phyloP scores from a whole-genome alignment of 257 asterid genomes.

The Leonotis leonurus region DNA sequence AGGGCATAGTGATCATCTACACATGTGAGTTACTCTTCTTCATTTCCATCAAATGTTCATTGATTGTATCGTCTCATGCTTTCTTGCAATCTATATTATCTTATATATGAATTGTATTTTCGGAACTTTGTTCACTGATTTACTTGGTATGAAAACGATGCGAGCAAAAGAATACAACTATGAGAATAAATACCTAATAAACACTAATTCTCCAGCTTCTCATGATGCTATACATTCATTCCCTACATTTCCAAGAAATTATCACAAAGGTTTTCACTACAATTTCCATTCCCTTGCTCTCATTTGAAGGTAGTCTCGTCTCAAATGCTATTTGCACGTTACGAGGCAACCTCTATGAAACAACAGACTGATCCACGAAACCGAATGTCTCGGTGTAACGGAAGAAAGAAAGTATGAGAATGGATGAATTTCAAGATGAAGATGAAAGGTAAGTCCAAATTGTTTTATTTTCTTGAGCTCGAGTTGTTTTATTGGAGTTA shows the following conservation, averaged over 20 bases:
- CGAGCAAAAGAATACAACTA: not conserved
- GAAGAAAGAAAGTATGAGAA: no score
- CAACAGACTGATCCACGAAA: not conserved
- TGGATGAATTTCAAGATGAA: not conserved
- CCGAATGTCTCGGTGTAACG: not conserved
- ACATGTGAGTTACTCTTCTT: constrained; percentile 17
- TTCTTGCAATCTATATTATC: no score
- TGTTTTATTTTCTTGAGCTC: no score
- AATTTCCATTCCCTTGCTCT: not conserved
- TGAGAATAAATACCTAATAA: not conserved
- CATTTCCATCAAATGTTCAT: not conserved
- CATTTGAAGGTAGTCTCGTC: not conserved
- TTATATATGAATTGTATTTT: no score
- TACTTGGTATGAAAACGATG: not conserved
- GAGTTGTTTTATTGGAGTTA: no score
- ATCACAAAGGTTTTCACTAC: not conserved
- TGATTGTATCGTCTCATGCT: constrained; percentile 3
- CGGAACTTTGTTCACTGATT: no score
- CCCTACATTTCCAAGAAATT: not conserved
- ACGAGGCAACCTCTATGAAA: not conserved
- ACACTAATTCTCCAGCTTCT: not conserved
- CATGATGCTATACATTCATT: not conserved
- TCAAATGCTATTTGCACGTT: not conserved
- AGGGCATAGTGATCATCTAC: constrained; percentile 13
- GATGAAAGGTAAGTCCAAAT: not conserved